Evolutionary conservation across 805 yeast genomes (phyloP).

Genomic region (Blastobotrys terrestris): DNA sequence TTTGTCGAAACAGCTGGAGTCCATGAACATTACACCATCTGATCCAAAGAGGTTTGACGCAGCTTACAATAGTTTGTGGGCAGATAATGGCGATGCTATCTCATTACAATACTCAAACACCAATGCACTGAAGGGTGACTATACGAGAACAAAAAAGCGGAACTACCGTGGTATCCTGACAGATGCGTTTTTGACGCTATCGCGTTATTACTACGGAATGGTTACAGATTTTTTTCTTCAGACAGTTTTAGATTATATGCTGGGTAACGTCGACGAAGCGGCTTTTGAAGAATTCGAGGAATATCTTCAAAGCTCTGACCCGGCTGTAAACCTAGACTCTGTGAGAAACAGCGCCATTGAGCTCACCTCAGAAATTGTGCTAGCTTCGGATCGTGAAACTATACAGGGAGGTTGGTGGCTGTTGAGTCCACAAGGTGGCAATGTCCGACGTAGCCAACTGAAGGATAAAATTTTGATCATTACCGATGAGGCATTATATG

Average conservation of each 20-base stretch:
- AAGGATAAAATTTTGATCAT: constrained; percentile 25
- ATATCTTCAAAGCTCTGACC: constrained; percentile 25
- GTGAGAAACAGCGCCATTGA: constrained; percentile 23
- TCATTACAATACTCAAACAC: constrained; percentile 59
- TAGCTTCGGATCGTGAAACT: constrained; percentile 18
- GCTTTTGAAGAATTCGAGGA: constrained; percentile 40
- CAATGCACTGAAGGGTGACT: constrained; percentile 47
- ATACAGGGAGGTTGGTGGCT: constrained; percentile 35
- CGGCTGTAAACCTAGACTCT: constrained; percentile 26
- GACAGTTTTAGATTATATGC: constrained; percentile 37
- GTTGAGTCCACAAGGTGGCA: constrained; percentile 16
- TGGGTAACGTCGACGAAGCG: constrained; percentile 33
- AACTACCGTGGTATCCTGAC: constrained; percentile 38
- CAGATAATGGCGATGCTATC: constrained; percentile 63
- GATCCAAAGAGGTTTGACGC: constrained; percentile 18
- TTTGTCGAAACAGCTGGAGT: constrained; percentile 23
- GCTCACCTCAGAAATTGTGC: constrained; percentile 20
- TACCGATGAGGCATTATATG: constrained; percentile 22
- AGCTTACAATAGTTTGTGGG: constrained; percentile 44
- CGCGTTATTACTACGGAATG: constrained; percentile 39
- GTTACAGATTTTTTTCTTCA: constrained; percentile 42
- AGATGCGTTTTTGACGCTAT: constrained; percentile 39
- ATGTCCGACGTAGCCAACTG: constrained; percentile 15
- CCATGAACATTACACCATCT: background rate
- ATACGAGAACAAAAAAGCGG: constrained; percentile 39